phyloP scores from a whole-genome alignment of 768 basidiomycete species.

The Rhodosporidiobolus sp. region DNA sequence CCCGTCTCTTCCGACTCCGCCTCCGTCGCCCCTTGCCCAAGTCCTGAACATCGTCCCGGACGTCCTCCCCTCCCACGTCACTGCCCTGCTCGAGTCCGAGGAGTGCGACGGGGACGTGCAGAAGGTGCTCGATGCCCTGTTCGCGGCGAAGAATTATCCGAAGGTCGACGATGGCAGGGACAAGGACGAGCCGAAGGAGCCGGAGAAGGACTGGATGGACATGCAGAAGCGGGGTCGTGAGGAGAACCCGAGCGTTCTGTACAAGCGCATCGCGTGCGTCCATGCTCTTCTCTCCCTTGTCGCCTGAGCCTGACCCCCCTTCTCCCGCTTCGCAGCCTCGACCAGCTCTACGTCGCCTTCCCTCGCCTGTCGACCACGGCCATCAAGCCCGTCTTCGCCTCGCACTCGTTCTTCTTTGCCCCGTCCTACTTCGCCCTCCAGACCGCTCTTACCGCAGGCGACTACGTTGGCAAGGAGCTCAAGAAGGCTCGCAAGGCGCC shows the following conservation, averaged over 20 bases:
- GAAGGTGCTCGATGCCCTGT: slow-evolving; percentile 10
- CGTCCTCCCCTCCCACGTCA: slow-evolving; percentile 12
- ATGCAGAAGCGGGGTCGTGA: neutral
- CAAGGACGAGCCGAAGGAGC: neutral
- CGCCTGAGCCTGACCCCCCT: neutral
- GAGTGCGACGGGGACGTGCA: neutral
- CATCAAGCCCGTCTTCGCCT: slow-evolving; percentile 19
- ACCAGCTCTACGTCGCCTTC: slow-evolving; percentile 32
- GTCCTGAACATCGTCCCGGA: slow-evolving; percentile 32
- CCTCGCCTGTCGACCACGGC: slow-evolving; percentile 11
- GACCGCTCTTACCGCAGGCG: neutral
- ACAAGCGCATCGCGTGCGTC: slow-evolving; percentile 28
- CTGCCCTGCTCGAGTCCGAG: neutral
- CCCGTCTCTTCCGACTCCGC: neutral
- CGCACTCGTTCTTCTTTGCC: slow-evolving; percentile 12
- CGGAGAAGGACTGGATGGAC: slow-evolving; percentile 22
- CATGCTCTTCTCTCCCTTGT: too few relatives aligned
- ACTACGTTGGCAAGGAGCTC: slow-evolving; percentile 3
- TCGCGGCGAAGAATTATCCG: slow-evolving; percentile 7
- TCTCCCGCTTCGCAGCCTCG: slow-evolving; percentile 13
- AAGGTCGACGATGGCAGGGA: neutral
- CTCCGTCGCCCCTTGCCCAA: neutral
- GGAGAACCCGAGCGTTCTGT: neutral
- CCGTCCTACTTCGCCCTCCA: slow-evolving; percentile 12
- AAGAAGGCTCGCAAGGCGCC: slow-evolving; percentile 21